Conservation (phyloP, 768 basidiomycete species). For the Dendrothele bispora region DNA sequence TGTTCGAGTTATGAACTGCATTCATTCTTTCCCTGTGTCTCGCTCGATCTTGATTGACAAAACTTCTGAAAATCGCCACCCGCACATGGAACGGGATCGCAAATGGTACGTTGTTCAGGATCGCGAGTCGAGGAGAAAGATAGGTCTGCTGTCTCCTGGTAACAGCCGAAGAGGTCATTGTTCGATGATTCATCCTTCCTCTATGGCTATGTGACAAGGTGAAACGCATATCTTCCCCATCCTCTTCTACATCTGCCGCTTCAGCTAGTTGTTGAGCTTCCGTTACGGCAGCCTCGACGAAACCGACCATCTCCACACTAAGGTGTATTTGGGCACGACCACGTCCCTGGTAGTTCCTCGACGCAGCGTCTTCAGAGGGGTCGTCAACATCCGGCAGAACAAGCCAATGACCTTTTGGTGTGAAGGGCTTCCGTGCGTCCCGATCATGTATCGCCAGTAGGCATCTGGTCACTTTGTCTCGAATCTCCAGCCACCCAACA, state of each 20-base stretch:
- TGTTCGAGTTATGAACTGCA: no score
- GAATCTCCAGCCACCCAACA: constrained; percentile 64
- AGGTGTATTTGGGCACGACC: constrained; percentile 1
- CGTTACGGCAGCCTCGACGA: constrained; percentile 82
- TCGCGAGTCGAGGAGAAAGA: constrained; percentile 82
- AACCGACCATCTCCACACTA: constrained; percentile 60
- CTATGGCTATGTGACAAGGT: no score
- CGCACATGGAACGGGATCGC: constrained; percentile 90
- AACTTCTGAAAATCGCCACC: constrained; percentile 86
- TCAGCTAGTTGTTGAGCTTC: constrained; percentile 58
- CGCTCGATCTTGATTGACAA: constrained; percentile 66
- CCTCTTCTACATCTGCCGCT: background rate
- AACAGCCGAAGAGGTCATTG: background rate
- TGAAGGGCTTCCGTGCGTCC: constrained; percentile 86
- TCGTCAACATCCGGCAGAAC: constrained; percentile 42
- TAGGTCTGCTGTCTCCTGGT: constrained; percentile 68
- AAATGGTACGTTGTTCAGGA: constrained; percentile 95
- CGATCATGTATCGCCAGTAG: constrained; percentile 81
- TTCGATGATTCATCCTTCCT: no score
- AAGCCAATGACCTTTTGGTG: constrained; percentile 84
- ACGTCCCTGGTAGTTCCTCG: background rate
- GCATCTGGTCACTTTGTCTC: constrained; percentile 77
- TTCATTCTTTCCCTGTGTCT: constrained; percentile 19
- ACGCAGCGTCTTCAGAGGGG: no score
- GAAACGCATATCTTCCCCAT: background rate